phyloP scores from a whole-genome alignment of 495 filamentous ascomycete genomes.

The Aspergillus avenaceus region DNA sequence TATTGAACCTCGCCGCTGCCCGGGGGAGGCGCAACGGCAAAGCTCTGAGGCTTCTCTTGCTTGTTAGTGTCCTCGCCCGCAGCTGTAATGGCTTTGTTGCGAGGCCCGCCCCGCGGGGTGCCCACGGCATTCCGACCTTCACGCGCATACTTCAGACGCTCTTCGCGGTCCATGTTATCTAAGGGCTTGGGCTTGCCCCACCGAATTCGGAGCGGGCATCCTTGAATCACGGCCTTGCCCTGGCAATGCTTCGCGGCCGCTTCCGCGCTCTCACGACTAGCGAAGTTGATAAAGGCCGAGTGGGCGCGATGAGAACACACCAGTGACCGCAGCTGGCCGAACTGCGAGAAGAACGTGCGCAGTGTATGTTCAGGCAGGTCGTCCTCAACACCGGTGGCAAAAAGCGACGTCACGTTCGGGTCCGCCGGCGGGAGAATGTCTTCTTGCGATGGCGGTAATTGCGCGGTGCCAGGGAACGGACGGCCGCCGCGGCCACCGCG shows the following conservation, averaged over 20 bases:
- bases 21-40: constrained; percentile 73
- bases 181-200: constrained; percentile 91
- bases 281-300: constrained; percentile 93
- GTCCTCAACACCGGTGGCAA: constrained; percentile 93
- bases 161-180: constrained; percentile 81
- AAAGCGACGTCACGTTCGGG: constrained; percentile 80
- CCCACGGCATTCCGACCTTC: constrained; percentile 59
- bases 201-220: constrained; percentile 81
- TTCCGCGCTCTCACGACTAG: constrained; percentile 77
- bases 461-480: constrained; percentile 64
- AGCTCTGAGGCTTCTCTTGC: constrained; percentile 42
- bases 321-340: constrained; percentile 81
- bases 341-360: constrained; percentile 82
- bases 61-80: constrained; percentile 24
- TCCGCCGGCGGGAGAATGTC: constrained; percentile 84
- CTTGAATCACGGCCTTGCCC: constrained; percentile 76
- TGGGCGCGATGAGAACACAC: constrained; percentile 96
- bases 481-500: constrained; percentile 53
- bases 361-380: constrained; percentile 89
- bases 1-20: constrained; percentile 79
- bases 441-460: constrained; percentile 71
- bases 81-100: constrained; percentile 31
- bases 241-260: constrained; percentile 78
- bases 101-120: constrained; percentile 26
- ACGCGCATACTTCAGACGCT: constrained; percentile 68